These are phyloP conservation scores for Lyophyllum decastes DNA, from an alignment of 768 basidiomycete species.

Conservation along the genomic window DNA sequence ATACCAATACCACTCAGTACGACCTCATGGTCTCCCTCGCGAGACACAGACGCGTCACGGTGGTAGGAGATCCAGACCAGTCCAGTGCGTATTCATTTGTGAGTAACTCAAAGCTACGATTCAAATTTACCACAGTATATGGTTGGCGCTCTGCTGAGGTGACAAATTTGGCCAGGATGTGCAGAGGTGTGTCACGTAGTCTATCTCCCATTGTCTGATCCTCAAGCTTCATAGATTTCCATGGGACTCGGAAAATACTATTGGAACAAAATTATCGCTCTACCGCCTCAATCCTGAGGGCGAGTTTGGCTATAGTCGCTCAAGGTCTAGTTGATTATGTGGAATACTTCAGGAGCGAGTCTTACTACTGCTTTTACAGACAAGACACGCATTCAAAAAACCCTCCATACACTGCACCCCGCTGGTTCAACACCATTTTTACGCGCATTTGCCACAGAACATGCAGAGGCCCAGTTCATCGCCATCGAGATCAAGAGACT, in stretches of 20 bases:
- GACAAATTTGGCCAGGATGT: slow-evolving; percentile 74
- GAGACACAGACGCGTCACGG: slow-evolving; percentile 56
- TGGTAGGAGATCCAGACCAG: slow-evolving; percentile 92
- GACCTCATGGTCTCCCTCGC: slow-evolving; percentile 75
- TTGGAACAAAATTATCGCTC: slow-evolving; percentile 90
- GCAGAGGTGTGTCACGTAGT: slow-evolving; percentile 41
- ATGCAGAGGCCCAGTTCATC: slow-evolving; percentile 68
- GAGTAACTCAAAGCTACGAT: not conserved
- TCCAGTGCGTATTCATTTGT: slow-evolving; percentile 52
- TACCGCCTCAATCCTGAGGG: slow-evolving; percentile 70
- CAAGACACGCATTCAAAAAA: slow-evolving; percentile 72
- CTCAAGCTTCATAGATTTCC: slow-evolving; percentile 52
- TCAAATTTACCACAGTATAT: slow-evolving; percentile 51
- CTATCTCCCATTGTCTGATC: not conserved
- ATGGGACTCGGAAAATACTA: slow-evolving; percentile 63
- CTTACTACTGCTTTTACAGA: slow-evolving; percentile 42
- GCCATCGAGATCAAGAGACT: slow-evolving; percentile 77
- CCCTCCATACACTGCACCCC: slow-evolving; percentile 69
- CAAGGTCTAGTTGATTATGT: slow-evolving; percentile 57
- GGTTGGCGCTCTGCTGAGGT: slow-evolving; percentile 87
- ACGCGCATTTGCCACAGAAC: slow-evolving; percentile 50
- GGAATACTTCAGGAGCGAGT: not conserved
- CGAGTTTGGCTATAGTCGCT: slow-evolving; percentile 76
- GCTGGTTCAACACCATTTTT: slow-evolving; percentile 62
- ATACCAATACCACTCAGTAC: slow-evolving; percentile 84